A percentile compares a stretch with the other conserved stretches of the same genome.
phyloP scores from a whole-genome alignment of 495 filamentous ascomycete species.

The Trichoderma reesei region DNA sequence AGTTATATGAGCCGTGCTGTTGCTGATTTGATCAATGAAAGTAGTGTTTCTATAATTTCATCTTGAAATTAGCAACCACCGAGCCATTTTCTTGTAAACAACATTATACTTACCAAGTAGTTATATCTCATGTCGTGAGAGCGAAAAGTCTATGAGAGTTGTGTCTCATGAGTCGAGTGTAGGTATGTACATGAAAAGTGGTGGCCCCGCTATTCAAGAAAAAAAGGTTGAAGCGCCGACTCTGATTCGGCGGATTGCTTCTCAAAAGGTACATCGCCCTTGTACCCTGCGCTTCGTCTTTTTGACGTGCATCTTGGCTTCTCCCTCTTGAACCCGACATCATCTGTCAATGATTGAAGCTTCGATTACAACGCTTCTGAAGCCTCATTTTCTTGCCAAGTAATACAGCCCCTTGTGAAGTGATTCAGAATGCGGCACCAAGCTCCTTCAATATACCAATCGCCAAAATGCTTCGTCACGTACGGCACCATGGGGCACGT shows the following conservation, averaged over 20 bases:
- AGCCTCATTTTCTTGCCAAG: not conserved
- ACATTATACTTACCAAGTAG: too few species aligned
- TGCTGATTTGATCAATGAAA: not conserved
- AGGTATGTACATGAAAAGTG: too few species aligned
- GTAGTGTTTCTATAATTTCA: not conserved
- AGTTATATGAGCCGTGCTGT: not conserved
- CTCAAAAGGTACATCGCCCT: not conserved
- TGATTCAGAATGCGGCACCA: not conserved
- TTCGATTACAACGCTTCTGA: not conserved
- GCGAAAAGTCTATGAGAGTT: too few species aligned
- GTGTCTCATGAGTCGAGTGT: too few species aligned
- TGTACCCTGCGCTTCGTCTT: not conserved
- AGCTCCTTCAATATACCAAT: conserved; percentile 37
- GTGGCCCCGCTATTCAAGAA: not conserved
- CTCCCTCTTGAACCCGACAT: not conserved
- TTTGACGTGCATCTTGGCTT: not conserved
- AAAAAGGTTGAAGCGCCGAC: not conserved
- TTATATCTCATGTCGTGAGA: too few species aligned
- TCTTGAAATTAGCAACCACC: too few species aligned
- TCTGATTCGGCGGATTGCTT: not conserved
- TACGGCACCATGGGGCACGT: conserved; percentile 54
- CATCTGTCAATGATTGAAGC: not conserved
- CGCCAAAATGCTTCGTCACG: conserved; percentile 67
- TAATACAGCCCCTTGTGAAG: too few species aligned
- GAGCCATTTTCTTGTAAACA: too few species aligned